Base-by-base conservation (phyloP, 306 rosid species). In the Dicorynia guianensis region DNA sequence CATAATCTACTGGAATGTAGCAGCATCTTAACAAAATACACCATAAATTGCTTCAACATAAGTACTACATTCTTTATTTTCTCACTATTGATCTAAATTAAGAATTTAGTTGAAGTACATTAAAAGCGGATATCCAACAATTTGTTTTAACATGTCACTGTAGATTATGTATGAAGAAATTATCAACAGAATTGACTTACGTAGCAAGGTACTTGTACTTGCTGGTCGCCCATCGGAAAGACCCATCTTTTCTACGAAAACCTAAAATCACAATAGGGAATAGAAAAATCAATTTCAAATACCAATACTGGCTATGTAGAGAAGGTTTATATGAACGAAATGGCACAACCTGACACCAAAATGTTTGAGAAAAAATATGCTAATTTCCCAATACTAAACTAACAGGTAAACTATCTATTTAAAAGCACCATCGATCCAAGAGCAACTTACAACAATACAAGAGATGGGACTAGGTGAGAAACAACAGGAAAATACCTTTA, bases 171-270 rank as follows among this genome's bases (percentile, higher is more conserved):
- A 43, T 39, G 3, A 49, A 40, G 6, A 40, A 40, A 40, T 5
- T 8, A 40, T 5, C 52, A 70, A 61, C 71, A 73, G 35, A 18
- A 44, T 66, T 11, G 46, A 84, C 92, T 70, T 85, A 93, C 98
- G 86, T 18, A 89, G 83, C 11, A 84, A 60, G 67, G 78, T 79
- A 19, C 55, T 67, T 34, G 75, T 15, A 71, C 64, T 63, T 44
- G 89, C 65, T 6, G 80, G 76, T 67, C 7, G 75, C 8, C 15
- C 81, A 64, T 48, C 87, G 57, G 97, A 91, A 65, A 81, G 86
- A 49, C 98, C 97, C 96, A 91, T 94, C 88, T 94, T 94, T 77
- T 91, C 98, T 59, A 90, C 98, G 65, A 94, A 77, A 78, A 94
- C 91, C 97, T 94, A 69, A 30, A 78, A 66, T 63, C 38, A 49